A percentile compares a stretch with the other conserved stretches of the same genome.
Conservation (phyloP, 495 filamentous ascomycete genomes). For the Hyaloscypha hepaticicola region DNA sequence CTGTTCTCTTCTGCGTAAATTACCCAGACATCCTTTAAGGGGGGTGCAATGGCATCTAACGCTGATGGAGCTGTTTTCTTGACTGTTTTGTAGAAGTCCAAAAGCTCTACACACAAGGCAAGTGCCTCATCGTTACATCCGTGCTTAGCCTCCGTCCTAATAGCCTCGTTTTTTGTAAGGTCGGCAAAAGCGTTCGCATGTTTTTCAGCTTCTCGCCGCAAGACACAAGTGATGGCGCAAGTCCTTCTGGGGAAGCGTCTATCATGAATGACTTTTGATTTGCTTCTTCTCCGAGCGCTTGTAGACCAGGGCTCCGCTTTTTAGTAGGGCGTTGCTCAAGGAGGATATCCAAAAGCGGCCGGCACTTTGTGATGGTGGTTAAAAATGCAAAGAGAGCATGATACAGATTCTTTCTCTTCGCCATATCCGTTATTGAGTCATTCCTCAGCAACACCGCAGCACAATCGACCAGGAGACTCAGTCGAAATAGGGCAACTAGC, state of each 20-base stretch:
- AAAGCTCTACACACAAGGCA: background rate
- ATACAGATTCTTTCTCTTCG: conserved; percentile 16
- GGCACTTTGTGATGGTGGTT: conserved; percentile 3
- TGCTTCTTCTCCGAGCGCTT: background rate
- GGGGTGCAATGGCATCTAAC: background rate
- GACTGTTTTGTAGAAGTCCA: background rate
- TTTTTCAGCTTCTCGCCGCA: background rate
- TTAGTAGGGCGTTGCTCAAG: conserved; percentile 9
- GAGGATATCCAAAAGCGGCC: conserved; percentile 8
- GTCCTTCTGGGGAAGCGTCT: background rate
- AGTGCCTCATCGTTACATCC: background rate
- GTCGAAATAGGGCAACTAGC: conserved; percentile 10
- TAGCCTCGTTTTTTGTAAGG: background rate
- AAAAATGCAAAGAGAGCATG: background rate
- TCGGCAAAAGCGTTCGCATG: background rate
- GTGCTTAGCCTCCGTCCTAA: background rate
- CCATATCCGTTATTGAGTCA: conserved; percentile 25
- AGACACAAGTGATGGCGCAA: background rate
- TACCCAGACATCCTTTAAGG: background rate
- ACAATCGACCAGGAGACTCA: conserved; percentile 23
- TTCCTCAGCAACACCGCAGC: conserved; percentile 20
- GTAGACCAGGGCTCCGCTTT: conserved; percentile 7
- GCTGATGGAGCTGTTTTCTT: background rate
- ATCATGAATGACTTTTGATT: background rate
- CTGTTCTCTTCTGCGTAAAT: background rate